Base-by-base conservation (phyloP, 306 rosid species). In the Castanea crenata region DNA sequence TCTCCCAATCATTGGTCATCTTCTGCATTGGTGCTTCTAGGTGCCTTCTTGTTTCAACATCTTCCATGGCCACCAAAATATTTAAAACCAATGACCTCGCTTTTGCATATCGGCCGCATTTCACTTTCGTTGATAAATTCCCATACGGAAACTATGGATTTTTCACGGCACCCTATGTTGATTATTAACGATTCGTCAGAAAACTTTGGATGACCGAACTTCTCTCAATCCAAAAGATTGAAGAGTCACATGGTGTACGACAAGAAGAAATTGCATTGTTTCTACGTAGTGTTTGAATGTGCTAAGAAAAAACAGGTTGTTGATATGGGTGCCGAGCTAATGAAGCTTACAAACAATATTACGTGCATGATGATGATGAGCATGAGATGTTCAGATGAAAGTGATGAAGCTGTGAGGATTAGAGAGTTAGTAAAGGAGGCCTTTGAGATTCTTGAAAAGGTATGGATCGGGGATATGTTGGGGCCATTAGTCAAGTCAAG, bases 151-250 rank as follows among this genome's bases (percentile, higher is more conserved):
- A 61, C 55, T 75, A 78, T 0, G 90, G 90, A 0, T 88, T 86
- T 72, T 75, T 89, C 34, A 85, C 79, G 1, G 87, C 87, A 14
- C 82, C 86, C 3, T 88, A 84, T 6, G 87, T 87, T 1, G 80
- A 83, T 31, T 88, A 84, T 64, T 88, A 87, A 88, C 68, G 87
- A 21, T 86, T 84, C 84, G 84, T 88, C 82, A 88, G 84, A 78
- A 86, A 82, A 63, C 74, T 86, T 0, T 81, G 87, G 77, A 74
- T 83, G 72, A 81, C 73, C 0, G 85, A 87, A 6, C 78, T 87
- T 44, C 78, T 89, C 13, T 69, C 82, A 0, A 82, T 34, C 15
- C 20, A 46, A 62, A 73, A 87, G 64, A 12, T 58, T 21, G 16
- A 58, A 9, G 31, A 25, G 5, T 58, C 15, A 25, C 29, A 19